A percentile compares a stretch with the other conserved stretches of the same genome.
Evolutionary conservation across 2,329 filamentous ascomycete genomes (phyloP).

Genomic region (Byssoonygena ceratinophila): DNA sequence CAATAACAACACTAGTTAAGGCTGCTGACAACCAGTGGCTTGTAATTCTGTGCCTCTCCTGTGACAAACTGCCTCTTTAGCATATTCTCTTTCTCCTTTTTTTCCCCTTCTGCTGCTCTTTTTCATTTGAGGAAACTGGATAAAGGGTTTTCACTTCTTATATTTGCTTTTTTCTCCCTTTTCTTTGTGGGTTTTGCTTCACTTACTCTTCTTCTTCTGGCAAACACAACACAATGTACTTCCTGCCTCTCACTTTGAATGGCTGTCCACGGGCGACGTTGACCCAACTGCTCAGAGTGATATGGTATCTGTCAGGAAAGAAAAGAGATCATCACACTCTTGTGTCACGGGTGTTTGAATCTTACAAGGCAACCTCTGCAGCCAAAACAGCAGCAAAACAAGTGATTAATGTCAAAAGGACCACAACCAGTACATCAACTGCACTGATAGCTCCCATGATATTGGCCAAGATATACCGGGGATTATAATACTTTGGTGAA

Average conservation of each 20-base stretch:
- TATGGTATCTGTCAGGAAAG: background rate
- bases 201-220: background rate
- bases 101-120: background rate
- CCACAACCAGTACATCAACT: background rate
- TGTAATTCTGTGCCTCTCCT: constrained; percentile 4
- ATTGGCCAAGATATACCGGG: background rate
- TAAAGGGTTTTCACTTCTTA: background rate
- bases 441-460: background rate
- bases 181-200: background rate
- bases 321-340: no score
- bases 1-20: constrained; percentile 1
- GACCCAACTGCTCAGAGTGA: background rate
- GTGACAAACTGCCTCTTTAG: background rate
- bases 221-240: constrained; percentile 2
- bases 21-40: background rate
- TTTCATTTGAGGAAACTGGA: background rate
- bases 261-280: background rate
- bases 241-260: background rate
- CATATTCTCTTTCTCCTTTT: background rate
- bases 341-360: background rate
- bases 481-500: background rate
- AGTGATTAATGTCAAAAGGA: background rate
- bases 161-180: constrained; percentile 1
- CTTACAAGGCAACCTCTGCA: background rate
- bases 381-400: background rate